phyloP scores from a whole-genome alignment of 2,329 filamentous ascomycete species.

The Ceratocystis huliohia region DNA sequence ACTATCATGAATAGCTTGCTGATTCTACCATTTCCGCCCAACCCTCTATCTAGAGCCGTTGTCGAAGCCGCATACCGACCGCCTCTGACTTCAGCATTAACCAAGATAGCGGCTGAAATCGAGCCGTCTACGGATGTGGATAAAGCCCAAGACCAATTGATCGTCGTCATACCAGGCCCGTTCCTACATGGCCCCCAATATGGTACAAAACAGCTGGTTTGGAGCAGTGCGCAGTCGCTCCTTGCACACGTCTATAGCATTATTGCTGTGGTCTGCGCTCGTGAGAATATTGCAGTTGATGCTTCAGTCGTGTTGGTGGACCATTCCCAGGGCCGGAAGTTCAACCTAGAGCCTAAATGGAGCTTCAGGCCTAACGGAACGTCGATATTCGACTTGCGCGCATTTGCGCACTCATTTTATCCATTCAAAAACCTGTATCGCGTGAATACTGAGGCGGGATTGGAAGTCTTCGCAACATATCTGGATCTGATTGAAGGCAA shows the following conservation, averaged over 20 bases:
- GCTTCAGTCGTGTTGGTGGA: slow-evolving; percentile 62
- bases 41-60: slow-evolving; percentile 37
- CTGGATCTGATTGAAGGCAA: slow-evolving; percentile 35
- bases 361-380: slow-evolving; percentile 35
- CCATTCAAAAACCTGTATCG: slow-evolving; percentile 56
- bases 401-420: slow-evolving; percentile 41
- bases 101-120: slow-evolving; percentile 26
- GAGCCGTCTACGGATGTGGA: neutral
- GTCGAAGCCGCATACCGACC: slow-evolving; percentile 48
- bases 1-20: slow-evolving; percentile 32
- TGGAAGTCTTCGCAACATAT: slow-evolving; percentile 42
- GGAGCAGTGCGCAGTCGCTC: slow-evolving; percentile 57
- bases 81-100: slow-evolving; percentile 44
- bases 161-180: slow-evolving; percentile 49
- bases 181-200: slow-evolving; percentile 41
- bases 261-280: slow-evolving; percentile 56
- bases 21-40: slow-evolving; percentile 50
- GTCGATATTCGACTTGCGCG: slow-evolving; percentile 37
- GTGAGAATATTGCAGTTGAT: slow-evolving; percentile 47
- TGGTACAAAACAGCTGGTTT: slow-evolving; percentile 43
- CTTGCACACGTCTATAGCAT: slow-evolving; percentile 69
- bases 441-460: slow-evolving; percentile 51
- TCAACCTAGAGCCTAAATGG: slow-evolving; percentile 28
- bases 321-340: slow-evolving; percentile 34
- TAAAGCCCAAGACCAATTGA: slow-evolving; percentile 26